Percentiles rank a stretch among this genome's conserved stretches.
Conservation (phyloP, 345 rosid species). For the Lumnitzera racemosa region DNA sequence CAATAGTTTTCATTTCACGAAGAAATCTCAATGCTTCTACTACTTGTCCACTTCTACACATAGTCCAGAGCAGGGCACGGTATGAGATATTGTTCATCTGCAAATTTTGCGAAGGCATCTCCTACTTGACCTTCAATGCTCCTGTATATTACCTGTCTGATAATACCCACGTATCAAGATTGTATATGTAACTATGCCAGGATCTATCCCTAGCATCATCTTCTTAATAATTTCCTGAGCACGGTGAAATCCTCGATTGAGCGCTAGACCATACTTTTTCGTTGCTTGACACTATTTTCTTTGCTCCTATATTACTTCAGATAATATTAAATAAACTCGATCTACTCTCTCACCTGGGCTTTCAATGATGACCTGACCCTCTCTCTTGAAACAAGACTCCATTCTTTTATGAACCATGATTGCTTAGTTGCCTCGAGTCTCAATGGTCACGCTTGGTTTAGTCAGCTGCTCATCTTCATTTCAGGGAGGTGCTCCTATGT, state of each 20-base stretch:
- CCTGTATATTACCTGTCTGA: constrained; percentile 43
- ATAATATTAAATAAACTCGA: no score
- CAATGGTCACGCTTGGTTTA: no score
- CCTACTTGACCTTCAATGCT: constrained; percentile 39
- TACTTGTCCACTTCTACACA: constrained; percentile 52
- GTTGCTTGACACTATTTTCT: no score
- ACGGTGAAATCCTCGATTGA: neutral
- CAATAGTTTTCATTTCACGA: constrained; percentile 41
- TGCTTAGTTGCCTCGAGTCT: no score
- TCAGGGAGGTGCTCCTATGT: no score
- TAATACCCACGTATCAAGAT: constrained; percentile 55
- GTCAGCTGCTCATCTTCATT: no score
- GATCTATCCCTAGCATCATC: constrained; percentile 45
- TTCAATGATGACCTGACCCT: no score
- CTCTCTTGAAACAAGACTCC: no score
- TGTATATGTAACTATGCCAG: constrained; percentile 45
- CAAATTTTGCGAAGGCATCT: constrained; percentile 51
- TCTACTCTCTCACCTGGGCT: no score
- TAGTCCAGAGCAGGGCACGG: constrained; percentile 51
- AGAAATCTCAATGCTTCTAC: constrained; percentile 44
- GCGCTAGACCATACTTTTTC: no score
- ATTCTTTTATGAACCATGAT: no score
- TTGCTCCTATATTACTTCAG: no score
- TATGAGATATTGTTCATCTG: constrained; percentile 34
- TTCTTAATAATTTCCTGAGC: constrained; percentile 36